A percentile compares a stretch with the other conserved stretches of the same genome.
Conservation (phyloP, 768 basidiomycete genomes). For the Mycena chlorophos region DNA sequence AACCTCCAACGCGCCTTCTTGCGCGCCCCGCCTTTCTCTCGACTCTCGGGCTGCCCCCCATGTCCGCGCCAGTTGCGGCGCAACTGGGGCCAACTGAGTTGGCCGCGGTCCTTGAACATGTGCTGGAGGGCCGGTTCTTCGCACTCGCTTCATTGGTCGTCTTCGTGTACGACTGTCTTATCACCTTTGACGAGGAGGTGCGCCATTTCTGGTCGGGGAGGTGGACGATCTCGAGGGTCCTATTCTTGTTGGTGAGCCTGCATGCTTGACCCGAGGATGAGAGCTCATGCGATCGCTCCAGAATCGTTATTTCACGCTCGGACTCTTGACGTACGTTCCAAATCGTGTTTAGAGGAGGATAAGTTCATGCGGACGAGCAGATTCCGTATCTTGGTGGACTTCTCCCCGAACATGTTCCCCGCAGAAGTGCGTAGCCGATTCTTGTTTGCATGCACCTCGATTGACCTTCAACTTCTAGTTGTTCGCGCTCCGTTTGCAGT, state of each 20-base stretch:
- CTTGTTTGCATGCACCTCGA: not conserved
- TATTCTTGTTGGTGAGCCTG: conserved; percentile 16
- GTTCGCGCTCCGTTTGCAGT: too few species aligned
- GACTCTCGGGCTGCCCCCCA: too few species aligned
- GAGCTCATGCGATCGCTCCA: too few species aligned
- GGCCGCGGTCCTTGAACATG: conserved; percentile 14
- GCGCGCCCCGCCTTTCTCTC: too few species aligned
- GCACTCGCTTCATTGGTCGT: conserved; percentile 22
- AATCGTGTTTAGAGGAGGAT: not conserved
- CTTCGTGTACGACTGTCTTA: conserved; percentile 16
- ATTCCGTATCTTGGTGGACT: conserved; percentile 19
- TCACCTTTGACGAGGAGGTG: conserved; percentile 18
- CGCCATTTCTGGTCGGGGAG: conserved; percentile 19
- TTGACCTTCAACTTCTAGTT: too few species aligned
- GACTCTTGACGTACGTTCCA: conserved; percentile 11
- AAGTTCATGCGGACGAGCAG: conserved; percentile 1
- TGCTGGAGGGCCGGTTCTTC: conserved; percentile 22
- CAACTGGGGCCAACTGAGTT: conserved; percentile 19
- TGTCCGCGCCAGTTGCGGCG: too few species aligned
- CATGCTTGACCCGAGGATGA: not conserved
- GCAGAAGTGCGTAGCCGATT: conserved; percentile 9
- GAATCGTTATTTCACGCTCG: conserved; percentile 20
- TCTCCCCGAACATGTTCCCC: conserved; percentile 16
- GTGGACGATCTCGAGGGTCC: conserved; percentile 17
- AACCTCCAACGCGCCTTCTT: too few species aligned